Base-by-base conservation (phyloP, 352 stramenopile genomes). In the Globisporangium sylvaticum region DNA sequence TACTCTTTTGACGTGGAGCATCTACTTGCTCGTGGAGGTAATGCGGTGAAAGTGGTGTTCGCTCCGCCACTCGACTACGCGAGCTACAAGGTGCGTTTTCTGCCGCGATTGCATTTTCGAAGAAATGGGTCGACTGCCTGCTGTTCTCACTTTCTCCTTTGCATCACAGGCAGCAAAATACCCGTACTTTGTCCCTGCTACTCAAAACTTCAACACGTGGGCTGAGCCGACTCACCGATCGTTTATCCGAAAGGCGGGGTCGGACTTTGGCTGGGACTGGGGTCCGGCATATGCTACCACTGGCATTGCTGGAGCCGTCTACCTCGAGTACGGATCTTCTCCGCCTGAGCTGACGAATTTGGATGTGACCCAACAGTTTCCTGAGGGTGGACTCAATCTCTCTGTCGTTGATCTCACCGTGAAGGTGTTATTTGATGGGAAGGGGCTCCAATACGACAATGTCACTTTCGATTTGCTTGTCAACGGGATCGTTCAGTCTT, bases 211-310 rank as follows among this genome's bases (percentile, higher is more conserved):
- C 54, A 92, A 95, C 59, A 80, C 81, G 14, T 95, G 85, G 85
- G 82, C 84, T 14, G 87, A 96, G 63, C 83, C 85, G 12, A 88
- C 87, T 22, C 75, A 89, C 29, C 87, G 88, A 2, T 83, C 79
- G 1, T 96, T 95, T 68, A 72, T 94, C 10, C 84, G 88, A n/a
- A 96, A 96, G 64, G 84, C 88, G 0, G 87, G 87, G 0, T 92
- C 84, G 8, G 88, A 94, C 66, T 96, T 95, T 74, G 88, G 88
- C 3, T 96, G 88, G 88, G 88, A 96, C 62, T 96, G 88, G 88
- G 88, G 88, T 0, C 88, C 87, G 12, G 87, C 87, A 31, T 92
- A 77, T 62, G 73, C 84, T 5, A 89, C 80, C 14, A 74, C 78
- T 7, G 87, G 87, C 4, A 89, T 95, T 62, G 72, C 81, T 25